Evolutionary conservation across 331 rosid genomes (phyloP), one percentile per base, ranked within the genome.

Genomic region (Dryas integrifolia): DNA sequence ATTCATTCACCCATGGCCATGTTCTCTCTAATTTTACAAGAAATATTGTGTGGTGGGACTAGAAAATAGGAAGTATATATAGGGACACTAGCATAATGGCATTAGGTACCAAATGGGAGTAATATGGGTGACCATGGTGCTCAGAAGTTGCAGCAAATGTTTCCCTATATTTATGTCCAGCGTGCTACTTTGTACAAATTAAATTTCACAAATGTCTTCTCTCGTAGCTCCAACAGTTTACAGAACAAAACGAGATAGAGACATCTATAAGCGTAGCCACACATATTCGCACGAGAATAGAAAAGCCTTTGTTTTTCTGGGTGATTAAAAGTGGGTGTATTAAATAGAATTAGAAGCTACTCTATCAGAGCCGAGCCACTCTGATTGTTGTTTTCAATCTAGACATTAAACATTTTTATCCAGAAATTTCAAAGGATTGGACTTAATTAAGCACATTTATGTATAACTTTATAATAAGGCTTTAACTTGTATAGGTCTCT

Each of bases 51-150:
- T 1, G 35, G 35, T 30, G 35, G 35, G 35, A 30, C 35, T 2
- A 30, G 35, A 30, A 30, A 30, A 30, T 30, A 30, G 35, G 24
- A 21, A 21, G 24, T 64, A 47, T n/a, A 35, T 56, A 1, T 30
- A 15, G 21, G 44, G 5, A 21, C 24, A 44, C 38, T 51, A 35
- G 69, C 15, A 64, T 13, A 24, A 14, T 38, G 43, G 55, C 53
- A 53, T n/a, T 70, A 45, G 52, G 60, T 14, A 43, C 67, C 12
- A 21, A 63, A 63, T 44, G 51, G 57, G 56, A 69, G 63, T 68
- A 1, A 35, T 13, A 39, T 1, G 55, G 76, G 41, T n/a, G 10
- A 58, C 51, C 68, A n/a, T 63, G 47, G 35, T 0, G 50, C 5
- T 63, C 68, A 4, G 68, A 57, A 13, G 21, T 30, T 67, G 57